Percentiles rank a stretch among this genome's conserved stretches.
phyloP scores from a whole-genome alignment of 2,329 filamentous ascomycete genomes.

The Incumbomyces delicatus region DNA sequence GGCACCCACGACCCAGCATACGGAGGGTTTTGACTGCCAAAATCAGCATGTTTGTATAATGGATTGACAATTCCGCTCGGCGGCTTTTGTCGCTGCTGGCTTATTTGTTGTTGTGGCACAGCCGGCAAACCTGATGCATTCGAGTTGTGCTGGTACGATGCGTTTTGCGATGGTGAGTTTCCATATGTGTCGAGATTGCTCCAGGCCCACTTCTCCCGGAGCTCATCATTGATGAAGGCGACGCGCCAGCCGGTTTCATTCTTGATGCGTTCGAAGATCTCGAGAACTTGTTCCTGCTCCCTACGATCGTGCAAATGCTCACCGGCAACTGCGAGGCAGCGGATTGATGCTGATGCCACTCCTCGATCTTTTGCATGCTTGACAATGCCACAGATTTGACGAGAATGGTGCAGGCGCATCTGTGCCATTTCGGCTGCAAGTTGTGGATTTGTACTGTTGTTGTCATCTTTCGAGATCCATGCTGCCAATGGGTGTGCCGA shows the following conservation, averaged over 20 bases:
- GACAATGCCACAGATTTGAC: constrained; percentile 80
- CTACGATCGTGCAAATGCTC: constrained; percentile 57
- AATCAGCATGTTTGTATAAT: constrained; percentile 61
- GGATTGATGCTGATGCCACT: constrained; percentile 67
- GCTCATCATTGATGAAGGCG: constrained; percentile 58
- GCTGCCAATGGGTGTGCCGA: constrained; percentile 57
- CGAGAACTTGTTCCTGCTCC: constrained; percentile 72
- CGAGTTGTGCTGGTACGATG: constrained; percentile 12
- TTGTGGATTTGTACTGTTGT: constrained; percentile 43
- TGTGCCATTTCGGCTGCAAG: constrained; percentile 57
- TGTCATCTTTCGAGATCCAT: not conserved
- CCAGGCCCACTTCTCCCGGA: constrained; percentile 74
- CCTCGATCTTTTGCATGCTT: constrained; percentile 74
- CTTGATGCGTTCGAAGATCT: constrained; percentile 65
- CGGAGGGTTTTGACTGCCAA: constrained; percentile 66
- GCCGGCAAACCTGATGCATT: constrained; percentile 14
- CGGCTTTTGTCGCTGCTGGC: constrained; percentile 26
- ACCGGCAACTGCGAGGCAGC: constrained; percentile 67
- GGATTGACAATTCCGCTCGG: constrained; percentile 55
- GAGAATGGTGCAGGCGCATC: constrained; percentile 63
- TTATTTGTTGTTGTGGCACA: constrained; percentile 18
- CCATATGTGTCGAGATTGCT: constrained; percentile 31
- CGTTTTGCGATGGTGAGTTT: constrained; percentile 23
- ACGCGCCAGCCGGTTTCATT: constrained; percentile 71
- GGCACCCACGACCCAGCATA: constrained; percentile 74